Evolutionary conservation across 352 stramenopile genomes (phyloP).

Genomic region (Poterioochromonas sp.): DNA sequence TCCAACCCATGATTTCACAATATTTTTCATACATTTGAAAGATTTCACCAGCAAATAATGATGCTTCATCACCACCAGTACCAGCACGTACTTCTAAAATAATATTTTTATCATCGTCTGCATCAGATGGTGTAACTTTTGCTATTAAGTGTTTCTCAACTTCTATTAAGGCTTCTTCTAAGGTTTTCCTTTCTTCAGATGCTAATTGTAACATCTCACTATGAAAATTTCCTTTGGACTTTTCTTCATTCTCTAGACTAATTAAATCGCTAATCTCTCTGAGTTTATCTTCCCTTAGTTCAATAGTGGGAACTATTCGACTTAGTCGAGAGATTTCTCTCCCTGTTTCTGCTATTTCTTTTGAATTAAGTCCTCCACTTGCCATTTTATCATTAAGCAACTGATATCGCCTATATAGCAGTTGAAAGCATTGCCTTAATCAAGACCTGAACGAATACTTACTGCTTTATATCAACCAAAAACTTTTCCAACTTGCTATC

Average conservation of each 20-base stretch:
- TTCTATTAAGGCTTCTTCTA: slow-evolving; percentile 50
- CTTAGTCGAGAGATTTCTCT: background rate
- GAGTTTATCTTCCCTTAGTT: background rate
- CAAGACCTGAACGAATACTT: no score
- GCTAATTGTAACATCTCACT: slow-evolving; percentile 51
- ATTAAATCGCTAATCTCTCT: background rate
- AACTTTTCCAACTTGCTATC: no score
- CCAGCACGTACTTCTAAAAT: slow-evolving; percentile 82
- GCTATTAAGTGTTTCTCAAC: slow-evolving; percentile 39
- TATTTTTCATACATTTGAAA: slow-evolving; percentile 84
- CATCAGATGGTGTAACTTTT: slow-evolving; percentile 50
- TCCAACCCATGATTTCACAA: slow-evolving; percentile 66
- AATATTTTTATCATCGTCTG: slow-evolving; percentile 73
- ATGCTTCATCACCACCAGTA: slow-evolving; percentile 77
- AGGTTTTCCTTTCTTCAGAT: slow-evolving; percentile 53
- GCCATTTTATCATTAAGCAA: background rate
- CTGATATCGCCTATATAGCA: no score
- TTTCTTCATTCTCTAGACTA: slow-evolving; percentile 7
- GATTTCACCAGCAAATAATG: slow-evolving; percentile 74
- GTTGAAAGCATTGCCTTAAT: no score
- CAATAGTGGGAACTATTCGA: background rate
- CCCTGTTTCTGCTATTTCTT: background rate
- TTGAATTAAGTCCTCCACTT: background rate
- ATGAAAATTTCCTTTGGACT: background rate
- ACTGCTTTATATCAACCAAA: background rate